A percentile compares a stretch with the other conserved stretches of the same genome.
Conservation (phyloP, 2,329 filamentous ascomycete genomes). For the Mycocentrospora acerina region DNA sequence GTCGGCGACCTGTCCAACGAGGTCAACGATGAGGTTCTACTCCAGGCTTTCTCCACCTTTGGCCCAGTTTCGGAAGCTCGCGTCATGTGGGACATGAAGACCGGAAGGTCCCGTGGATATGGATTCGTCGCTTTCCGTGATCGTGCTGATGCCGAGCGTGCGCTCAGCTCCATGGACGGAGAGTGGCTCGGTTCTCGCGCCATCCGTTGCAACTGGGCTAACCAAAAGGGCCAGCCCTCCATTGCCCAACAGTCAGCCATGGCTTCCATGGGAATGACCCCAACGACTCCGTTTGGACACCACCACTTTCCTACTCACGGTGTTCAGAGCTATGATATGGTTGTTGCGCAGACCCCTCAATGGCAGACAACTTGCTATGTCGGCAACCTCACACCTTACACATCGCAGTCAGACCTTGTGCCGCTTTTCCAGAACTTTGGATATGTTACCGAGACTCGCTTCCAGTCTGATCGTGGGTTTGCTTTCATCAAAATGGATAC, state of each 20-base stretch:
- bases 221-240: constrained; percentile 99
- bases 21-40: constrained; percentile 93
- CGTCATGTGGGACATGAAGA: constrained; percentile 99
- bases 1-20: constrained; percentile 97
- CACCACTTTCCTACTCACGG: constrained; percentile 98
- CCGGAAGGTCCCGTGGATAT: constrained; percentile 92
- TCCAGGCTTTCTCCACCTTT: constrained; percentile 94
- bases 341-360: constrained; percentile 87
- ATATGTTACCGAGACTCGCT: constrained; percentile 93
- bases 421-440: constrained; percentile 98
- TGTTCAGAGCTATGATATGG: constrained; percentile 96
- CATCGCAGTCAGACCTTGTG: constrained; percentile 93
- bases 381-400: constrained; percentile 96
- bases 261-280: constrained; percentile 97
- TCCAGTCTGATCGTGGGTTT: constrained; percentile 97
- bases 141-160: constrained; percentile 90
- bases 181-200: constrained; percentile 98
- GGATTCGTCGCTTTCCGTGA: constrained; percentile 98
- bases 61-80: constrained; percentile 95
- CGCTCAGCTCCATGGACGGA: constrained; percentile 95
- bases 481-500: constrained; percentile 99
- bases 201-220: constrained; percentile 99
- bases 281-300: constrained; percentile 92
- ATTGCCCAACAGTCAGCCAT: constrained; percentile 97
- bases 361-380: constrained; percentile 99